Conservation (phyloP, 192 early-diverging fungal species). For the Geranomyces michiganensis region DNA sequence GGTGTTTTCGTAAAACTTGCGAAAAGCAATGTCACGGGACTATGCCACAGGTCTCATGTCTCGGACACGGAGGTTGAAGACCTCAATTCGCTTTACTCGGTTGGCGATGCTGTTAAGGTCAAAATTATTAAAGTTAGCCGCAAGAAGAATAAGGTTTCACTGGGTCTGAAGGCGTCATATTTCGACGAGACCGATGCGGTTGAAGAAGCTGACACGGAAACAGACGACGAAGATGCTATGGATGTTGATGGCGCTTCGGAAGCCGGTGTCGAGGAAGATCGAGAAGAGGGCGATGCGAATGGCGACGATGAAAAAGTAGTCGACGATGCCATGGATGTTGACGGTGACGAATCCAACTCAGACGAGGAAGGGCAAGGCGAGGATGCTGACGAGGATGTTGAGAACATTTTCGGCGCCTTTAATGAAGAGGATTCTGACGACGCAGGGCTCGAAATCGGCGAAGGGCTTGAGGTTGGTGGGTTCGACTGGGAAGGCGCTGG, state of each 20-base stretch:
- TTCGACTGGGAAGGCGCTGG: constrained; percentile 58
- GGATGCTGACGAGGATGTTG: constrained; percentile 45
- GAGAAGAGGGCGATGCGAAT: constrained; percentile 39
- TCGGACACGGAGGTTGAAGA: constrained; percentile 77
- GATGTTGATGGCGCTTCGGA: constrained; percentile 45
- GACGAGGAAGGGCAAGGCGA: constrained; percentile 47
- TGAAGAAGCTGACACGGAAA: constrained; percentile 34
- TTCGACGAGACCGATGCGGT: constrained; percentile 68
- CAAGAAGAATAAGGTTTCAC: constrained; percentile 66
- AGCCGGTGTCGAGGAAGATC: constrained; percentile 53
- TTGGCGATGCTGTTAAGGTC: constrained; percentile 85
- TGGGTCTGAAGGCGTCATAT: constrained; percentile 85
- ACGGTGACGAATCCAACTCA: constrained; percentile 42
- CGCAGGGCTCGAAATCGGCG: constrained; percentile 37
- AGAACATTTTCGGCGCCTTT: constrained; percentile 26
- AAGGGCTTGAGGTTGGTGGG: constrained; percentile 38
- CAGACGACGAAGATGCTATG: constrained; percentile 23
- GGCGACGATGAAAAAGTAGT: constrained; percentile 44
- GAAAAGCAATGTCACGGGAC: constrained; percentile 69
- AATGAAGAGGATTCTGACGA: constrained; percentile 40
- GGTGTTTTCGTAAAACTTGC: constrained; percentile 85
- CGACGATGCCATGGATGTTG: constrained; percentile 41
- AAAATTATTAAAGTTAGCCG: constrained; percentile 74
- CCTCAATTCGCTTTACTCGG: constrained; percentile 72
- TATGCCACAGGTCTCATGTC: constrained; percentile 82